Evolutionary conservation across 208 protist species (phyloP), one percentile per base, ranked within the genome.

Genomic region (Trypanosoma lewisi): DNA sequence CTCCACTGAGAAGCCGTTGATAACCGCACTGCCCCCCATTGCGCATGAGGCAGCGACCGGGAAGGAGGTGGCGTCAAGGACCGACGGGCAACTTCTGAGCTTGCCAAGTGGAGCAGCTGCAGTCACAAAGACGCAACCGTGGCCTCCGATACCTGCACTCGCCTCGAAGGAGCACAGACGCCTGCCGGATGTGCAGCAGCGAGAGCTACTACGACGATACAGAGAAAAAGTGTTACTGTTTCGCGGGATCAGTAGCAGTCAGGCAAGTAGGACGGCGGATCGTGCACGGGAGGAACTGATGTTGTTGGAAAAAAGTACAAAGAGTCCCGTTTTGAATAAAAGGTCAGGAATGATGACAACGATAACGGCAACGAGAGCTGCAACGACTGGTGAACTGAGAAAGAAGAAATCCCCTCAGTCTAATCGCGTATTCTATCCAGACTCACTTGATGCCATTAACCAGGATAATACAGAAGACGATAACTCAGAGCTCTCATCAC

Each of bases 261-360:
- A 85, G 23, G 83, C 82, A 30, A 89, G 76, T 57, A 67, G 54
- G 30, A 73, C 61, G 12, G 89, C 85, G 30, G 77, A 91, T 69
- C 69, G 66, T 47, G 85, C 67, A 27, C 77, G 89, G 4, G 56
- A 74, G 36, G 86, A 96, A 77, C 76, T 96, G 31, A 71, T 83
- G 71, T 76, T 85, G 30, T 51, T 96, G 41, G 86, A 93, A 70
- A 50, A 55, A 31, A 76, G 62, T 66, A 45, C 37, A n/a, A 56
- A 44, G 27, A 61, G 19, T 23, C n/a, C 55, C 34, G 11, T 36
- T 11, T 36, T 0, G 19, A 11, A 23, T 25, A 48, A 49, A 25
- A 45, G 1, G 55, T 36, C 23, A 19, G 36, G 3, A 2, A 11
- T 39, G 21, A 42, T 14, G 52, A 58, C 19, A 30, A 30, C n/a